Conservation (phyloP, 805 yeast species). For the Candida dendrica region DNA sequence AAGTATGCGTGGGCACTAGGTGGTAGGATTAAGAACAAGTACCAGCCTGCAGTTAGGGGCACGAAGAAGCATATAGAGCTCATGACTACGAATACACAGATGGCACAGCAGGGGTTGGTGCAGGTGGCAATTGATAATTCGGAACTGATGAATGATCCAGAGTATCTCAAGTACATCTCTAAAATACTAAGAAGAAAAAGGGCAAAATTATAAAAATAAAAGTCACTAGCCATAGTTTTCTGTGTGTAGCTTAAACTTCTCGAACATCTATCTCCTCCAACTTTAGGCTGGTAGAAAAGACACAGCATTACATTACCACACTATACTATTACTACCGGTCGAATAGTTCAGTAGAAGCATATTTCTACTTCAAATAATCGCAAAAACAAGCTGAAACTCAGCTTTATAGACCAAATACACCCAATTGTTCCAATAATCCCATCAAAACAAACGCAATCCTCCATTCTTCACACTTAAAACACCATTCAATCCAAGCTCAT, state of each 20-base stretch:
- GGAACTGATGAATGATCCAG: slow-evolving; percentile 7
- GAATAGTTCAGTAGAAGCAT: too few relatives aligned
- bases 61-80: slow-evolving; percentile 49
- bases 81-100: slow-evolving; percentile 27
- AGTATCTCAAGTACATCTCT: slow-evolving; percentile 8
- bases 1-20: slow-evolving; percentile 43
- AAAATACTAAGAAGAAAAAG: slow-evolving; percentile 2
- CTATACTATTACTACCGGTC: too few relatives aligned
- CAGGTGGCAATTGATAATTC: slow-evolving; percentile 51
- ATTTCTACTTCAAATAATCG: too few relatives aligned
- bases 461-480: background rate
- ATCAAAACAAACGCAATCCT: too few relatives aligned
- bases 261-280: background rate
- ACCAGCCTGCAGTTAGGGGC: slow-evolving; percentile 57
- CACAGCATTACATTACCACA: too few relatives aligned
- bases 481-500: background rate
- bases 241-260: too few relatives aligned
- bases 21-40: slow-evolving; percentile 33
- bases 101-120: slow-evolving; percentile 37
- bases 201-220: background rate
- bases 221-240: background rate
- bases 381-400: too few relatives aligned
- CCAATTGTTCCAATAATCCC: too few relatives aligned
- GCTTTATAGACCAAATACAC: too few relatives aligned
- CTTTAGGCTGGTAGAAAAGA: too few relatives aligned